Evolutionary conservation across 2,329 filamentous ascomycete species (phyloP), one percentile per base, ranked within the genome.

Genomic region (Paraphaeosphaeria sporulosa): DNA sequence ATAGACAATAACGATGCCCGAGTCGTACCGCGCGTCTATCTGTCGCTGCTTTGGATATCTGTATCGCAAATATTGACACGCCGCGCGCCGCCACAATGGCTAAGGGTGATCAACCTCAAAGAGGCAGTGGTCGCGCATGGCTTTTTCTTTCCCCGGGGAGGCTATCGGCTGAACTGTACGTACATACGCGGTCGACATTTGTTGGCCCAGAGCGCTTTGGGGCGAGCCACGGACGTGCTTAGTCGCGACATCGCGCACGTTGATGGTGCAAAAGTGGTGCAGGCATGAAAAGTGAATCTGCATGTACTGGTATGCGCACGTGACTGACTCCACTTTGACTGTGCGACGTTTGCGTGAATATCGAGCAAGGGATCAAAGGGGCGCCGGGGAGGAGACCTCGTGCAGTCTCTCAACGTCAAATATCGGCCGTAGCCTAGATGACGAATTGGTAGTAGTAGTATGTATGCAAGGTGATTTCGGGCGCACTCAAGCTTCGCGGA

Each of bases 381-480:
- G 2, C 8, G 42, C 19, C 3, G 2, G 9, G 19, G 19, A 44
- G 19, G 9, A 19, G n/a, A 2, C 19, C 12, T 40, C 17, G 17
- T 40, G 38, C 17, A 19, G 6, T n/a, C 1, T n/a, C 36, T 6
- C 38, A n/a, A n/a, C 17, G 38, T n/a, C 15, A 7, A 32, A 32
- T 12, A 19, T 44, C 42, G 42, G n/a, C 19, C 8, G 19, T 44
- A 23, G 42, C 9, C 42, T 44, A 23, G 42, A 44, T 44, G 48
- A 38, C 17, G 48, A 19, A 23, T 30, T 27, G 53, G 53, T 9
- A 23, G 27, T n/a, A n/a, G 53, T 46, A n/a, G 43, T n/a, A 38
- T 52, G 52, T 19, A 55, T 47, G 52, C 30, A 32, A 32, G 10
- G 46, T 57, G 46, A n/a, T 36, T 34, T 30, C 30, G 36, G 43